Evolutionary conservation across 2,329 filamentous ascomycete genomes (phyloP), one percentile per base, ranked within the genome.

Genomic region (Monosporascus sp.): DNA sequence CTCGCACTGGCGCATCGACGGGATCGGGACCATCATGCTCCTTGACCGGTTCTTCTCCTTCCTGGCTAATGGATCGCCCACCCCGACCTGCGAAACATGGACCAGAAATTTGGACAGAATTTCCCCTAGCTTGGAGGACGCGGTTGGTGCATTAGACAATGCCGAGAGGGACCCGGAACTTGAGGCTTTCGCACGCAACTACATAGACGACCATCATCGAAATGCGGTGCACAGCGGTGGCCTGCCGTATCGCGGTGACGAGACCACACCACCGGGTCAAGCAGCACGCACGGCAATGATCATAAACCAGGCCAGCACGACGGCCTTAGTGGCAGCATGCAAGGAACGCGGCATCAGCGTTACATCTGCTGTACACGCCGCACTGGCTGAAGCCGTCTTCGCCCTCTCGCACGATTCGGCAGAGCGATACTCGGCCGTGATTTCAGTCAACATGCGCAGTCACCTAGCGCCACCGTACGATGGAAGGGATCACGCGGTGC

Each of bases 211-310:
- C 3, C 50, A 51, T 28, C 43, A 51, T 37, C 46, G 47, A 44
- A 51, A 51, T 20, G 50, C 22, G 5, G 20, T 53, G 18, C 46
- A 53, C 28, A 28, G 46, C 7, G 51, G 46, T 31, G 51, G 51
- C 18, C 28, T 53, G 22, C 51, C 46, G 8, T 53, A 53, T 18
- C n/a, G 20, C 18, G 51, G 51, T 40, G 51, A 53, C 22, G 44
- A 38, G 15, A 53, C 51, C 38, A 53, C 51, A 9, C 37, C 37
- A 5, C 47, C 51, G 28, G 51, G 51, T 6, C 8, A 31, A 31
- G 24, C 51, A 5, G n/a, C 24, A n/a, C 37, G 20, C 20, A 49
- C 20, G 3, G 28, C 28, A 17, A 26, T 53, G 18, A 49, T 5
- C 24, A 18, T 40, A 46, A 38, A 46, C 37, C 51, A 28, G 15